phyloP scores from a whole-genome alignment of 257 asterid species.

The Penstemon newberryi region DNA sequence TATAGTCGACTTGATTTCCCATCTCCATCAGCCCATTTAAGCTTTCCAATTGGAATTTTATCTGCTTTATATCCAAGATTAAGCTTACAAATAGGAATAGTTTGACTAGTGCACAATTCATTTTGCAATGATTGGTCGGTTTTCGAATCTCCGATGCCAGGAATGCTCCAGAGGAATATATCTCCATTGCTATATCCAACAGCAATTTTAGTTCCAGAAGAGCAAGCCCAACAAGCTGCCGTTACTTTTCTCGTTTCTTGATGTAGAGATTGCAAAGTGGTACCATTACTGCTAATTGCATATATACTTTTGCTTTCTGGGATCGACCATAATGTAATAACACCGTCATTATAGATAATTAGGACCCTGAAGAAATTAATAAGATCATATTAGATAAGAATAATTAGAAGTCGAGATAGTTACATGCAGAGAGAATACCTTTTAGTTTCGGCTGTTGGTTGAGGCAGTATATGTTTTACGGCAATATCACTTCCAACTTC shows the following conservation, averaged over 20 bases:
- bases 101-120: constrained; percentile 41
- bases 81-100: constrained; percentile 62
- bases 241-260: constrained; percentile 78
- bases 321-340: constrained; percentile 70
- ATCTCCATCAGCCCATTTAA: constrained; percentile 68
- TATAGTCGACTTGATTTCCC: constrained; percentile 85
- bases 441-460: constrained; percentile 74
- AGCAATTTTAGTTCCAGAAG: constrained; percentile 71
- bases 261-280: constrained; percentile 43
- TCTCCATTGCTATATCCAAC: constrained; percentile 93
- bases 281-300: constrained; percentile 42
- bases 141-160: constrained; percentile 43
- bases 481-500: constrained; percentile 51
- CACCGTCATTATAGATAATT: constrained; percentile 66
- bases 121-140: constrained; percentile 39
- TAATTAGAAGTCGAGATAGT: not conserved
- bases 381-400: not conserved
- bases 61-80: constrained; percentile 88
- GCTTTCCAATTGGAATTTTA: constrained; percentile 66
- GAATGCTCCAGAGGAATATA: constrained; percentile 71
- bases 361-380: constrained; percentile 56
- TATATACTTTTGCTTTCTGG: constrained; percentile 64
- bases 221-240: constrained; percentile 89
- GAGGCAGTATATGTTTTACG: constrained; percentile 65
- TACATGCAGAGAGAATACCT: constrained; percentile 48